A percentile compares a stretch with the other conserved stretches of the same genome.
phyloP scores from a whole-genome alignment of 2,329 filamentous ascomycete genomes.

The Chrysosphaeria jannelii region DNA sequence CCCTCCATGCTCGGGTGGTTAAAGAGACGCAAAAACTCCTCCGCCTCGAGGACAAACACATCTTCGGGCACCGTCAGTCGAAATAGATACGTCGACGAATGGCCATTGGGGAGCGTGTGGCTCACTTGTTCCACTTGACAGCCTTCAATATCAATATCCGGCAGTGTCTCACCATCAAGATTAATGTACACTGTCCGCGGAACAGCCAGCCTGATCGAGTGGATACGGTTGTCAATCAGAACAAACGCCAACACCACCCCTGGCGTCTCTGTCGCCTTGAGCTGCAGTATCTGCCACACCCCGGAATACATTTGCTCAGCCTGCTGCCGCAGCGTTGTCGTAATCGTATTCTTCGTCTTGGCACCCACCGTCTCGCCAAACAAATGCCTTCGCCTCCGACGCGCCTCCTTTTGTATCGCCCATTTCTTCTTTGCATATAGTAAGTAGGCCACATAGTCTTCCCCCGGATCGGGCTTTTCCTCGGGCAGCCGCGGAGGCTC shows the following conservation, averaged over 20 bases:
- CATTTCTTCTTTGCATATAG: slow-evolving; percentile 95
- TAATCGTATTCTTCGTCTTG: slow-evolving; percentile 17
- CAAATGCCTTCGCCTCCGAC: slow-evolving; percentile 57
- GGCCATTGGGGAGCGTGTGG: slow-evolving; percentile 79
- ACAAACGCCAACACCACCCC: slow-evolving; percentile 74
- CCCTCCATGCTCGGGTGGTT: slow-evolving; percentile 88
- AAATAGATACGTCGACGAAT: slow-evolving; percentile 80
- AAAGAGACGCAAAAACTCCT: slow-evolving; percentile 58
- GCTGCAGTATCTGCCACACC: slow-evolving; percentile 83
- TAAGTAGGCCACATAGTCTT: slow-evolving; percentile 70
- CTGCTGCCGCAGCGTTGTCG: slow-evolving; percentile 60
- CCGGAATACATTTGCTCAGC: slow-evolving; percentile 71
- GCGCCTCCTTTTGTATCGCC: slow-evolving; percentile 86
- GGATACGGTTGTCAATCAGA: slow-evolving; percentile 76
- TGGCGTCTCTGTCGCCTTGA: slow-evolving; percentile 53
- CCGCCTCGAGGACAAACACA: slow-evolving; percentile 54
- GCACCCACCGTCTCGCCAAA: slow-evolving; percentile 56
- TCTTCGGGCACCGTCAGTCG: slow-evolving; percentile 76
- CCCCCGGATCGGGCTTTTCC: slow-evolving; percentile 54
- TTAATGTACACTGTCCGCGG: slow-evolving; percentile 78
- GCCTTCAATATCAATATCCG: slow-evolving; percentile 59
- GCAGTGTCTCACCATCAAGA: slow-evolving; percentile 59
- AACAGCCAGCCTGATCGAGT: slow-evolving; percentile 65
- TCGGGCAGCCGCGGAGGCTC: slow-evolving; percentile 58
- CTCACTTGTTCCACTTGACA: slow-evolving; percentile 83